Conservation (phyloP, 352 stramenopile species). For the Pythium pectinolyticum region DNA sequence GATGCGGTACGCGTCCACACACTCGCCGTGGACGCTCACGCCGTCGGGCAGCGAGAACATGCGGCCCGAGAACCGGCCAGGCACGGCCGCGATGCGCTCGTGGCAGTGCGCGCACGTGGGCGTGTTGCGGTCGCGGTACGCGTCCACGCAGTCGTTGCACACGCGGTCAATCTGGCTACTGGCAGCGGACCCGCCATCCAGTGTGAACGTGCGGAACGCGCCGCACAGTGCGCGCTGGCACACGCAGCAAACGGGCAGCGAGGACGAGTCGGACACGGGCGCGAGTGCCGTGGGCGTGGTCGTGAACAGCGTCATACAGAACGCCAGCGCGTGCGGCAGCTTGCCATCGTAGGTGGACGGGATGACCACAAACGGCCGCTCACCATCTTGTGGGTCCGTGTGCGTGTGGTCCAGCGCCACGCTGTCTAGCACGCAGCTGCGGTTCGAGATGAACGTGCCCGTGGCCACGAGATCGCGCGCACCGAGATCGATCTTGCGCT, state of each 20-base stretch:
- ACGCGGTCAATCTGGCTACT: conserved; percentile 63
- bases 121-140: conserved; percentile 76
- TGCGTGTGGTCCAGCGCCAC: conserved; percentile 43
- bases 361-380: conserved; percentile 34
- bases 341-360: conserved; percentile 36
- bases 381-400: neutral
- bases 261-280: conserved; percentile 35
- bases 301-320: conserved; percentile 34
- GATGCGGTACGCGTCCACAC: conserved; percentile 86
- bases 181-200: conserved; percentile 4
- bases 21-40: conserved; percentile 77
- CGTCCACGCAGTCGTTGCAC: conserved; percentile 75
- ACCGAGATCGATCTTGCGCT: conserved; percentile 82
- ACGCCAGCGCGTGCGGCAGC: conserved; percentile 18
- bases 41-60: conserved; percentile 81
- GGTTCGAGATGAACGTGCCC: conserved; percentile 86
- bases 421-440: conserved; percentile 66
- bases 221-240: conserved; percentile 34
- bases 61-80: conserved; percentile 71
- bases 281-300: conserved; percentile 30
- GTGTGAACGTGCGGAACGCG: conserved; percentile 40
- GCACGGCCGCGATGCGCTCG: conserved; percentile 73
- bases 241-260: conserved; percentile 39
- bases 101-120: conserved; percentile 74
- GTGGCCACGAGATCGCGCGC: conserved; percentile 69